phyloP scores from a whole-genome alignment of 2,329 filamentous ascomycete genomes.

The Fusarium sp. region DNA sequence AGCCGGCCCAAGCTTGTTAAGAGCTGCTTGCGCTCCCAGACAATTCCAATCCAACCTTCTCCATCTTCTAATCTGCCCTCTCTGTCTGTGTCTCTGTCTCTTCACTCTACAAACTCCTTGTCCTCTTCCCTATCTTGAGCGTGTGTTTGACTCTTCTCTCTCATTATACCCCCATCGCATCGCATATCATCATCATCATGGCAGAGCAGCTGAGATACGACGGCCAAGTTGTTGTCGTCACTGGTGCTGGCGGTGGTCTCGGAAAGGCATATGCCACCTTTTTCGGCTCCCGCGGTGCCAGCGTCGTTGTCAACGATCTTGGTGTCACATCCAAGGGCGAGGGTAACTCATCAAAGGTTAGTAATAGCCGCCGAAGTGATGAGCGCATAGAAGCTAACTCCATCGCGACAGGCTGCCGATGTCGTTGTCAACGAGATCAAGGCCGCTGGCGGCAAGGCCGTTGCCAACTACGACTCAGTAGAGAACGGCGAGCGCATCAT shows the following conservation, averaged over 20 bases:
- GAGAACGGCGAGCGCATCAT: conserved; percentile 95
- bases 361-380: conserved; percentile 30
- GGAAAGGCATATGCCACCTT: conserved; percentile 88
- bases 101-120: conserved; percentile 3
- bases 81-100: neutral
- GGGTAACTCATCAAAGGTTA: conserved; percentile 85
- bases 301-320: conserved; percentile 96
- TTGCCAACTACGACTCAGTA: conserved; percentile 97
- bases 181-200: conserved; percentile 66
- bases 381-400: conserved; percentile 39
- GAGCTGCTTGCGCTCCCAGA: conserved; percentile 37
- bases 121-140: conserved; percentile 31
- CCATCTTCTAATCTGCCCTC: neutral
- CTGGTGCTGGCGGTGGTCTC: conserved; percentile 81
- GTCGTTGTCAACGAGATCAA: conserved; percentile 86
- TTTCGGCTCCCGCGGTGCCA: conserved; percentile 91
- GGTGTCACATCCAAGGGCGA: conserved; percentile 94
- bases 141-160: conserved; percentile 7
- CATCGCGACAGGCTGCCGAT: conserved; percentile 74
- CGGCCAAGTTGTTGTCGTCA: conserved; percentile 85
- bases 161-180: conserved; percentile 36
- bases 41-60: conserved; percentile 7
- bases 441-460: conserved; percentile 90
- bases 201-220: conserved; percentile 79
- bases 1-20: conserved; percentile 45